phyloP scores from a whole-genome alignment of 208 protist genomes.

The Crithidia thermophila region DNA sequence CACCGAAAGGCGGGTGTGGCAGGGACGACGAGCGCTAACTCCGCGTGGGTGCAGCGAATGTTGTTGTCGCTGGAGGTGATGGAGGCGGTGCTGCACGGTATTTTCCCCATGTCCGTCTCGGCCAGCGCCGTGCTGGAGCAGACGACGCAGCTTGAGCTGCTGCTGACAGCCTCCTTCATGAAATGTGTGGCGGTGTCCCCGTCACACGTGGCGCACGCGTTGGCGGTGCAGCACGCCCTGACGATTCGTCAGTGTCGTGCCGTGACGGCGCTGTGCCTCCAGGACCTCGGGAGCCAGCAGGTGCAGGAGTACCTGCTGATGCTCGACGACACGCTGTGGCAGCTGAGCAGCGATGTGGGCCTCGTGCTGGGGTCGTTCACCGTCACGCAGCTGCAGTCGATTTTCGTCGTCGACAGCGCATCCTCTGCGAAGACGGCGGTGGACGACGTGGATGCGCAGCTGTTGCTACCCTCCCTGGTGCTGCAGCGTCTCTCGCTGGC shows the following conservation, averaged over 20 bases:
- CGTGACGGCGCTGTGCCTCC: slow-evolving; percentile 59
- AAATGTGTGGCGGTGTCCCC: slow-evolving; percentile 2
- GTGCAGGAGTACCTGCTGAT: slow-evolving; percentile 75
- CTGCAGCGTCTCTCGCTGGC: slow-evolving; percentile 55
- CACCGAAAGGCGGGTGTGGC: background rate
- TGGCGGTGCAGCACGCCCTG: slow-evolving; percentile 34
- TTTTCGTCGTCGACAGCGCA: slow-evolving; percentile 4
- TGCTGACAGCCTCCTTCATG: slow-evolving; percentile 55
- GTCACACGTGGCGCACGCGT: background rate
- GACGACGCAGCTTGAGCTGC: slow-evolving; percentile 77
- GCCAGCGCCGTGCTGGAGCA: slow-evolving; percentile 69
- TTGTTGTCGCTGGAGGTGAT: slow-evolving; percentile 69
- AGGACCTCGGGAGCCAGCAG: slow-evolving; percentile 76
- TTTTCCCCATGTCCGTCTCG: slow-evolving; percentile 67
- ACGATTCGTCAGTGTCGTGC: slow-evolving; percentile 68
- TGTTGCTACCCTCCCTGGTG: slow-evolving; percentile 25
- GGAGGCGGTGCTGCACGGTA: slow-evolving; percentile 62
- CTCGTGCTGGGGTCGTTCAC: slow-evolving; percentile 50
- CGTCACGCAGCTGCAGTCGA: slow-evolving; percentile 11
- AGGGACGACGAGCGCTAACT: background rate
- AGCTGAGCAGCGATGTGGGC: slow-evolving; percentile 53
- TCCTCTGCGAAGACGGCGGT: background rate
- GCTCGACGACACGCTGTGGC: slow-evolving; percentile 85
- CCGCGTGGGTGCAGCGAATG: slow-evolving; percentile 26
- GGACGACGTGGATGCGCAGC: background rate